Base-by-base conservation (phyloP, 495 filamentous ascomycete species). In the Penicillium longicatenatum region DNA sequence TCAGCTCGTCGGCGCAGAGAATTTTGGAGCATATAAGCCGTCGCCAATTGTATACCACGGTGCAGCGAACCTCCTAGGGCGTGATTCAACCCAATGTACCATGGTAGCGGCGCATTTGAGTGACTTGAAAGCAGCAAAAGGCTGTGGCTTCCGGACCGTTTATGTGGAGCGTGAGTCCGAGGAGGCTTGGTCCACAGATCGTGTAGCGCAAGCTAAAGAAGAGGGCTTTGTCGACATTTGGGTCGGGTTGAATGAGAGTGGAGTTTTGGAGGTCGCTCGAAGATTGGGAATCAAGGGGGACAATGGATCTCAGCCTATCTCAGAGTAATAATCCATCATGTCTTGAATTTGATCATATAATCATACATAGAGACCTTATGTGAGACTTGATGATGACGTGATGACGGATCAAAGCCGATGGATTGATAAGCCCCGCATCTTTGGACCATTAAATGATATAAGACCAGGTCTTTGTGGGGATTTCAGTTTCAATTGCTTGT, bases 21-120 rank as follows among this genome's bases (percentile, higher is more conserved):
- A 87, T 57, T 93, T 91, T 64, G 74, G 77, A n/a, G 86, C 84
- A 7, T 93, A 93, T 66, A 95, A 94, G 68, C 90, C 90, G 7
- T 80, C 83, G 58, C 80, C 85, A 16, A 73, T 70, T 41, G 85
- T 88, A 6, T 93, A 92, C 68, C 70, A 76, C 0, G 90, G 89
- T 0, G 89, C 89, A 2, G 88, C 80, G 14, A 63, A 74, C 43
- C 71, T 73, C 43, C 70, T 92, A 44, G 85, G 81, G 0, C 51
- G 87, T 43, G 64, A 82, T 57, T 80, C 84, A 1, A 59, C 57
- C 17, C 79, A 93, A 59, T 88, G 90, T 51, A 88, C 82, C 0
- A 80, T 93, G 83, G 89, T 92, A n/a, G 89, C 91, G 14, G 83
- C 89, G 41, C 90, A 95, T 71, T 66, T 92, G 47, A 63, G 57